Evolutionary conservation across 192 early-diverging fungal species (phyloP).

Genomic region (Umbelopsis ramanniana): DNA sequence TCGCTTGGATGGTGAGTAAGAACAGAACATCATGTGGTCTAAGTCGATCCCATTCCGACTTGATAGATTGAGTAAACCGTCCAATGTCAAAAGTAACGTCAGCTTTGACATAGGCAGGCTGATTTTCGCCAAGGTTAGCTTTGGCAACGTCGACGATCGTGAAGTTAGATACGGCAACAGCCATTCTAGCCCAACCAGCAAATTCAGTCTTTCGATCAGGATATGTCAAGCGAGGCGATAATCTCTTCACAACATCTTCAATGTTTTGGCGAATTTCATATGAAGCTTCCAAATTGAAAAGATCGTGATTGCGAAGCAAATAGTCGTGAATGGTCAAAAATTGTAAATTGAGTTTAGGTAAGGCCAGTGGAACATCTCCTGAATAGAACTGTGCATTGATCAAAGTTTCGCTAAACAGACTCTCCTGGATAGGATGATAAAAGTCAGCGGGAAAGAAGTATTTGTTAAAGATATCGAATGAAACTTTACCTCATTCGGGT

Average conservation of each 20-base stretch:
- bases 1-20: slow-evolving; percentile 70
- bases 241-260: slow-evolving; percentile 82
- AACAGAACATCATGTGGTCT: slow-evolving; percentile 90
- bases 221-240: slow-evolving; percentile 66
- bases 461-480: background rate
- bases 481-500: slow-evolving; percentile 70
- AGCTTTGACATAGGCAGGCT: slow-evolving; percentile 76
- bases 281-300: slow-evolving; percentile 83
- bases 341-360: slow-evolving; percentile 94
- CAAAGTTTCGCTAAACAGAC: slow-evolving; percentile 72
- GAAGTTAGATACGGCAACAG: slow-evolving; percentile 69
- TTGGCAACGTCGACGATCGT: slow-evolving; percentile 73
- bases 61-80: slow-evolving; percentile 71
- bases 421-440: slow-evolving; percentile 43
- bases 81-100: slow-evolving; percentile 72
- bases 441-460: slow-evolving; percentile 2
- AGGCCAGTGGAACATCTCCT: slow-evolving; percentile 57
- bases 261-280: slow-evolving; percentile 88
- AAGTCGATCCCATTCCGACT: slow-evolving; percentile 87
- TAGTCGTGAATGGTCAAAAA: slow-evolving; percentile 94
- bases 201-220: slow-evolving; percentile 73
- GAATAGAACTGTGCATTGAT: slow-evolving; percentile 71
- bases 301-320: slow-evolving; percentile 80
- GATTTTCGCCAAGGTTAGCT: slow-evolving; percentile 71
- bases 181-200: slow-evolving; percentile 94